Evolutionary conservation across 2,329 filamentous ascomycete genomes (phyloP), one percentile per base, ranked within the genome.

Genomic region (Emmonsia crescens): DNA sequence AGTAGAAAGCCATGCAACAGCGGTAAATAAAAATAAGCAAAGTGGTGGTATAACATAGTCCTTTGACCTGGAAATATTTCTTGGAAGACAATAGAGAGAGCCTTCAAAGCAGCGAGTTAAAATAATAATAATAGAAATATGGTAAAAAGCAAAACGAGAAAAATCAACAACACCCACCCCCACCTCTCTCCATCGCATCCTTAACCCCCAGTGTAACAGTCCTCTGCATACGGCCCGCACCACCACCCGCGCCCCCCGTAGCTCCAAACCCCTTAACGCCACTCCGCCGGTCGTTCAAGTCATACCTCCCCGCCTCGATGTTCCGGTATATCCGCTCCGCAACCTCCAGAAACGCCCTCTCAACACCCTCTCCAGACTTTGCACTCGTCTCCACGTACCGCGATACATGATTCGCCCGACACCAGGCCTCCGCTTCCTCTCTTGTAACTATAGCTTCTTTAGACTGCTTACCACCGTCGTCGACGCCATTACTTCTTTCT

Each of bases 311-410:
- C 1, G 90, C 90, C 78, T 96, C 91, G 65, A 99, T 96, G 71
- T 97, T 97, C 73, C 93, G 86, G 73, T 95, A 96, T 78, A 99
- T 97, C 74, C 92, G 83, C 79, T 96, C 91, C 24, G 94, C 91
- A 16, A 97, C 92, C 71, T 94, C 86, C 72, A 96, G 83, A 71
- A 99, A 99, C 1, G 94, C 94, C 67, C 86, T 84, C 75, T 99
- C 94, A 42, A 99, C 94, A 58, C 91, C 91, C 72, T 96, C 91
- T 59, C 94, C 94, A 64, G 88, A 95, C 80, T 97, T 99, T 57
- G 94, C 94, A 67, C 88, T 92, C 46, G 94, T 99, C 79, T 99
- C 94, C 65, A 97, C 91, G 73, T 97, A 97, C 72, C 92, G 86
- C 71, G 96, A 84, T 31, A 97, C 87, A 62, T 89, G 89, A 75